phyloP scores from a whole-genome alignment of 352 stramenopile species.

The Phytopythium oedochilum region DNA sequence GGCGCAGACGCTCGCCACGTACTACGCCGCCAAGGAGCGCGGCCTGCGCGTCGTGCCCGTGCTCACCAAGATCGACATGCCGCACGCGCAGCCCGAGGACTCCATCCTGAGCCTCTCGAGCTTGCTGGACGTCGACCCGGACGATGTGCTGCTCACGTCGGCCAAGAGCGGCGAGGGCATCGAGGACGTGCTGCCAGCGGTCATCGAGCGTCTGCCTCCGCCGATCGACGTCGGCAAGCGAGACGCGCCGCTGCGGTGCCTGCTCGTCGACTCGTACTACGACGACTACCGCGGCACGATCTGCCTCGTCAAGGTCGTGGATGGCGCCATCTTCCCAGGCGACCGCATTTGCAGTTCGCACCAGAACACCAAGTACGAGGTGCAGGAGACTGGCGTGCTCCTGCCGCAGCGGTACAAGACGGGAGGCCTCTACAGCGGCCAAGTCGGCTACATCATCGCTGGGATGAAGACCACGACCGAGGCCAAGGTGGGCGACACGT shows the following conservation, averaged over 20 bases:
- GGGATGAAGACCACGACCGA: constrained; percentile 97
- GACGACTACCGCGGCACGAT: constrained; percentile 94
- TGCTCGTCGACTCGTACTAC: constrained; percentile 98
- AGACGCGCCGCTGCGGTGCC: constrained; percentile 76
- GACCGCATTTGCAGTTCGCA: constrained; percentile 76
- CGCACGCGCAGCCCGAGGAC: constrained; percentile 92
- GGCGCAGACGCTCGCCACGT: constrained; percentile 97
- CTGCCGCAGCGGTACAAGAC: constrained; percentile 83
- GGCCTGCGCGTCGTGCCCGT: constrained; percentile 95
- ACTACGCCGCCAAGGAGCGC: constrained; percentile 95
- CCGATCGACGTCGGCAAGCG: constrained; percentile 27
- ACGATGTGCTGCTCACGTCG: constrained; percentile 94
- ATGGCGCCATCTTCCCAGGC: constrained; percentile 86
- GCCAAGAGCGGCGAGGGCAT: constrained; percentile 94
- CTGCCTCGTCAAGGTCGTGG: constrained; percentile 93
- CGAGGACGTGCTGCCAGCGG: constrained; percentile 65
- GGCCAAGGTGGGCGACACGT: constrained; percentile 90
- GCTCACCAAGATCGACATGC: constrained; percentile 98
- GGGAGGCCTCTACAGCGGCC: constrained; percentile 76
- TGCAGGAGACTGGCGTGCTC: constrained; percentile 96
- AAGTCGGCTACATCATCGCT: constrained; percentile 97
- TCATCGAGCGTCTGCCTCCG: constrained; percentile 77
- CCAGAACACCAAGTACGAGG: constrained; percentile 87
- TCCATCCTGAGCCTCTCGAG: constrained; percentile 74
- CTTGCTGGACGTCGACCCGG: constrained; percentile 89